Conservation (phyloP, 2,329 filamentous ascomycete species). For the Pseudogymnoascus sp. region DNA sequence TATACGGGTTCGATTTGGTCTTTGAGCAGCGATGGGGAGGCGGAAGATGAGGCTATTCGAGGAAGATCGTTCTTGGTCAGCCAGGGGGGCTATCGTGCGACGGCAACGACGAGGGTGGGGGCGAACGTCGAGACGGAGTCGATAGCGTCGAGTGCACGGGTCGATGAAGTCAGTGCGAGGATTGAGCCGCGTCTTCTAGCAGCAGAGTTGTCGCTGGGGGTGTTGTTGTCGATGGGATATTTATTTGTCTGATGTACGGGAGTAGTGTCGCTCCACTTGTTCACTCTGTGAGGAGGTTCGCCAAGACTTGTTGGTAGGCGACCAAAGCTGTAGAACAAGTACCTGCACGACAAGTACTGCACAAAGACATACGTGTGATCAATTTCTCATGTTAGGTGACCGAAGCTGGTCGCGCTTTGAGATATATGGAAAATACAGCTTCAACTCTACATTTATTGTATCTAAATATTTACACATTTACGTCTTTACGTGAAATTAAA, state of each 20-base stretch:
- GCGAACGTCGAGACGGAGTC: neutral
- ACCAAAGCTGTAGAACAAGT: constrained; percentile 1
- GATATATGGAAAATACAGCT: neutral
- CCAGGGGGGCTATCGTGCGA: constrained; percentile 2
- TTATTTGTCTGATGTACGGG: constrained; percentile 8
- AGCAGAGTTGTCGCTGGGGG: neutral
- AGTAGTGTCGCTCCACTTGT: constrained; percentile 7
- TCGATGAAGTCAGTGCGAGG: neutral
- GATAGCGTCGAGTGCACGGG: neutral
- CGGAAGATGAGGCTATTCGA: neutral
- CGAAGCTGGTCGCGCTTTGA: neutral
- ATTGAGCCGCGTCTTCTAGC: constrained; percentile 5
- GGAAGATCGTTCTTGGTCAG: neutral
- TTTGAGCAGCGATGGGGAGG: neutral
- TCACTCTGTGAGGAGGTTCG: constrained; percentile 2
- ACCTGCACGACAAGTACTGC: neutral
- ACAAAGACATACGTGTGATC: neutral
- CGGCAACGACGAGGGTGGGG: neutral
- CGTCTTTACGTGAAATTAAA: neutral
- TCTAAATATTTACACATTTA: neutral
- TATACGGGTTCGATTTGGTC: neutral
- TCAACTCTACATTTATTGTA: neutral
- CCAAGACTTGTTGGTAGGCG: constrained; percentile 7
- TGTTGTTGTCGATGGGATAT: constrained; percentile 7
- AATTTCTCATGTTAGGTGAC: neutral